Base-by-base conservation (phyloP, 2,329 filamentous ascomycete genomes). In the Lasiodiplodia citricola region DNA sequence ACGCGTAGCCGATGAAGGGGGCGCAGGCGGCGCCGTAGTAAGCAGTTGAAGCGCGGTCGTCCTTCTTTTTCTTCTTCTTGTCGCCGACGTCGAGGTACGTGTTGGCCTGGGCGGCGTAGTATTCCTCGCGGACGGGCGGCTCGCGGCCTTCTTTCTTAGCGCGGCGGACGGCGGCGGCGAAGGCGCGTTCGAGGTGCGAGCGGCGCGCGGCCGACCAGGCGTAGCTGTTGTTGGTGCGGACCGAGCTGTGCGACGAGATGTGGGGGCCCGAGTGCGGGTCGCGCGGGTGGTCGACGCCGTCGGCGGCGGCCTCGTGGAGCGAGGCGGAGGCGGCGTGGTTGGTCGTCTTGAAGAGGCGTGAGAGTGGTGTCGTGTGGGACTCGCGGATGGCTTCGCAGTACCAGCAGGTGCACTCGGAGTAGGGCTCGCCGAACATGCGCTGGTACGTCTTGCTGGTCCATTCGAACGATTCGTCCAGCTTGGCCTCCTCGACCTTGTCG, bases 391-490 rank as follows among this genome's bases (percentile, higher is more conserved):
- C 86, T 78, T 96, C 92, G 79, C 93, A 96, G 77, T 94, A 93
- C 91, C 92, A 94, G 78, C 92, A 94, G 0, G 88, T 92, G 74
- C 92, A 95, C 77, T 92, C 90, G 1, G 87, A 90, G 76, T 94
- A 96, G 4, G 92, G 86, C 63, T 90, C 86, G 18, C 82, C 80
- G 72, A 87, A 94, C 16, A 81, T 78, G 35, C 87, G 87, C 72
- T 92, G 87, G 76, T 95, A 96, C 0, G 78, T 81, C 72, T 89
- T 90, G 74, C 86, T 88, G 0, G 93, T 96, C 87, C 88, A 92
- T 75, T 90, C 88, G 74, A 96, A 96, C 5, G 85, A 83, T 1
- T 83, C 82, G 55, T 87, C 87, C 7, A 96, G 85, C 60, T 84
- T 85, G 16, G 81, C 82, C 74, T 94, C 90, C 60, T 90, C 88